A percentile compares a stretch with the other conserved stretches of the same genome.
Conservation (phyloP, 768 basidiomycete genomes). For the Punctularia strigosozonata region DNA sequence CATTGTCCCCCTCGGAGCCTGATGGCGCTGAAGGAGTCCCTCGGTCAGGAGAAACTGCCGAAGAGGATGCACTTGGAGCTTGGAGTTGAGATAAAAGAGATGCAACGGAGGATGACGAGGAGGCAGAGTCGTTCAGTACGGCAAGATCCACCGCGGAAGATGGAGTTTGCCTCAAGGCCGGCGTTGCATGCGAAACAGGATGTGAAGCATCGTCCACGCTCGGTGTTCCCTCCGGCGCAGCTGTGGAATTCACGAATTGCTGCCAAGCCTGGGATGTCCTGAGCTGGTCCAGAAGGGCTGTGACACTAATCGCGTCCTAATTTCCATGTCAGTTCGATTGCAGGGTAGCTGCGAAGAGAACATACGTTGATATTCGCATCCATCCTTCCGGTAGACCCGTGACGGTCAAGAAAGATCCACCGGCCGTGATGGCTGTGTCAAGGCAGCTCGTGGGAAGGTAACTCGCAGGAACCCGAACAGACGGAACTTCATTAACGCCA, state of each 20-base stretch:
- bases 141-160: no score
- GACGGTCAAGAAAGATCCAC: no score
- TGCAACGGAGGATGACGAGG: constrained; percentile 36
- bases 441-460: no score
- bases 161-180: background rate
- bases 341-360: no score
- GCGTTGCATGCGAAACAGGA: background rate
- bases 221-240: constrained; percentile 2
- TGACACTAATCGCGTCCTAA: constrained; percentile 56
- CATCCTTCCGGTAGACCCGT: no score
- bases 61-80: constrained; percentile 15
- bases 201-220: background rate
- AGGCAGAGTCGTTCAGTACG: no score
- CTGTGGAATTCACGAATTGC: constrained; percentile 21
- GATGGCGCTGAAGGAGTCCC: no score
- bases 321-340: no score
- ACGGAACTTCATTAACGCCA: no score
- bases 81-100: constrained; percentile 52
- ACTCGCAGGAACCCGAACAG: no score
- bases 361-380: constrained; percentile 53
- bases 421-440: no score
- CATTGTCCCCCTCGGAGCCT: no score
- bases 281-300: constrained; percentile 61
- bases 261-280: constrained; percentile 62
- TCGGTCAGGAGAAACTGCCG: constrained; percentile 9